phyloP scores from a whole-genome alignment of 805 yeast species.

The Lipomyces oligophaga region DNA sequence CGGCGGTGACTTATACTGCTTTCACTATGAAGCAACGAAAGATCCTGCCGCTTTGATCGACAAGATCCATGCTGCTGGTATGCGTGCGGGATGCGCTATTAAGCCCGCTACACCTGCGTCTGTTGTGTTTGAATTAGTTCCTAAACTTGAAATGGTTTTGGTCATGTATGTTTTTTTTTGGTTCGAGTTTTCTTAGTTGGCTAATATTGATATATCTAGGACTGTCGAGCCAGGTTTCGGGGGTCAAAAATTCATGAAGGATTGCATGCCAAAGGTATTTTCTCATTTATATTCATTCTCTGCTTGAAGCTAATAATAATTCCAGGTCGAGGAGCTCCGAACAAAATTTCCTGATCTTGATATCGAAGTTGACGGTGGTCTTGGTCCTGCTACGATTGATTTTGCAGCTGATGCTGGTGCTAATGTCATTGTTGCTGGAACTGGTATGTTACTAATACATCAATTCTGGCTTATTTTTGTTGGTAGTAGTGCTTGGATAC shows the following conservation, averaged over 20 bases:
- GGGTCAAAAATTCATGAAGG: slow-evolving; percentile 92
- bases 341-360: slow-evolving; percentile 69
- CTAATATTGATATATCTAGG: slow-evolving; percentile 17
- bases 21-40: slow-evolving; percentile 82
- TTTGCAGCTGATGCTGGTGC: slow-evolving; percentile 97
- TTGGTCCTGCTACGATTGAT: slow-evolving; percentile 79
- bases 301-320: not conserved
- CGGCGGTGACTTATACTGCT: slow-evolving; percentile 94
- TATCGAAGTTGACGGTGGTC: slow-evolving; percentile 96
- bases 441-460: slow-evolving; percentile 7
- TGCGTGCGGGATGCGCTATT: slow-evolving; percentile 90
- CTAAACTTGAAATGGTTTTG: slow-evolving; percentile 84
- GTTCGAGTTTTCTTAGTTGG: too few species aligned
- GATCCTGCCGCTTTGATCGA: slow-evolving; percentile 71
- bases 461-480: not conserved
- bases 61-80: slow-evolving; percentile 71
- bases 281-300: too few species aligned
- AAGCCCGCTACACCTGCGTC: slow-evolving; percentile 91
- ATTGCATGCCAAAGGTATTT: slow-evolving; percentile 87
- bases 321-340: slow-evolving; percentile 58
- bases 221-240: slow-evolving; percentile 99
- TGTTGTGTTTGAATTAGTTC: slow-evolving; percentile 69
- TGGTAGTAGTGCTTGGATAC: not conserved
- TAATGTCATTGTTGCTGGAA: slow-evolving; percentile 96
- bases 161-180: slow-evolving; percentile 64